Evolutionary conservation across 345 rosid genomes (phyloP), one percentile per base, ranked within the genome.

Genomic region (Corymbia maculata): DNA sequence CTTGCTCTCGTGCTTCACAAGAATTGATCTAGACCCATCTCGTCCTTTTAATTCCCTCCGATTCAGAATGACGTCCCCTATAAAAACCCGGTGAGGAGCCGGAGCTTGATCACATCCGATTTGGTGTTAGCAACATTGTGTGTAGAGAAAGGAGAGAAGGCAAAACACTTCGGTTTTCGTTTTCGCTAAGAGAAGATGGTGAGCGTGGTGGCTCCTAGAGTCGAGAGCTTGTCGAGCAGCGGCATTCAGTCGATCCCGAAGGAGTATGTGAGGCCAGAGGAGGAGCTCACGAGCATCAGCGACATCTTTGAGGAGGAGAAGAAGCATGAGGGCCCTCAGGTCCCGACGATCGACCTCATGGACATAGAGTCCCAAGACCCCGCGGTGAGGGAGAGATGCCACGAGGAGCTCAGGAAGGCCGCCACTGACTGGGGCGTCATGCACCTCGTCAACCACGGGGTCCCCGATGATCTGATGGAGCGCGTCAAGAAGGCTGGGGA

Each of bases 371-470:
- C 97, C 0, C 94, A 93, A 17, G 97, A 96, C 86, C 16, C 28
- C 44, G 87, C 24, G 15, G 91, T 90, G 5, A 93, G 97, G 1
- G 92, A 92, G 86, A 94, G 88, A 85, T 96, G 98, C 89, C 82
- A 92, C 4, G 94, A 92, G 52, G 90, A 93, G 55, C 93, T 98
- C 16, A 92, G 93, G 55, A 90, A 88, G 53, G 98, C 98, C 2
- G 94, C 99, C 28, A 87, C 59, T 86, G 97, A 95, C 2, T 98
- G 98, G 98, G 99, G 99, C 2, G 99, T 98, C 66, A 97, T 98
- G 99, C 99, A 98, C 92, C 92, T 97, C 19, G 93, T 97, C 52
- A 97, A 96, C 94, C 99, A 98, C 85, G 98, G 99, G 5, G 92
- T 98, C 88, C 51, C 96, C 0, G 88, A 88, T 10, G 95, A 94